Base-by-base conservation (phyloP, 2,329 filamentous ascomycete genomes). In the Macroventuria anomochaeta region DNA sequence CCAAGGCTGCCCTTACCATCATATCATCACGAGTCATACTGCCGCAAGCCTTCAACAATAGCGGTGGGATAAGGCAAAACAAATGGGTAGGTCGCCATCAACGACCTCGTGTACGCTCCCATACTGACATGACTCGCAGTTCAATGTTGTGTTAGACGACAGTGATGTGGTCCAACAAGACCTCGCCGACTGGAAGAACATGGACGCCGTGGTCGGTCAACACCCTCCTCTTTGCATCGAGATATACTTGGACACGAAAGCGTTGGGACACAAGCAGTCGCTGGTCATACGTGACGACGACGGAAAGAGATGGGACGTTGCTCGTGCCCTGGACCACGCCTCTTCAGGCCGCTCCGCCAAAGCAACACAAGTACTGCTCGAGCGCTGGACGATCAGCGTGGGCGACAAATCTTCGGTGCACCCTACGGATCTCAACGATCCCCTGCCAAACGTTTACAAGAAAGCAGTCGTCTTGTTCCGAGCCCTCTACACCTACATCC, bases 391-490 rank as follows among this genome's bases (percentile, higher is more conserved):
- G 52, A 84, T 99, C 59, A 88, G 95, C 70, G 81, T 97, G 51
- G 90, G 90, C 69, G 84, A 85, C 62, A 77, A 69, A 53, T 61
- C 53, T 74, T 80, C 52, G 71, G 80, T 71, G 71, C 81, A 84
- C 70, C 90, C 50, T 65, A 79, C 78, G 32, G 83, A 86, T 54
- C 74, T 86, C 44, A 80, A 76, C 46, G 80, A 84, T 39, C 79
- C 84, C 26, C 79, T 97, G 44, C 92, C 95, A 12, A 93, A 91
- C 46, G 87, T 96, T 53, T 99, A 99, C 82, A 99, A 99, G 78
- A 95, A 96, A 77, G 91, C 90, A 65, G 96, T 99, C 60, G 89
- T 97, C 62, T 86, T 97, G 65, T 97, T 97, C 76, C 85, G 95
- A 55, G 92, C 92, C 1, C 82, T 99, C 38, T 96, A 90, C 73